These are phyloP conservation scores for Epichloe uncinata DNA, from an alignment of 2,329 filamentous ascomycete genomes.

Conservation along the genomic window DNA sequence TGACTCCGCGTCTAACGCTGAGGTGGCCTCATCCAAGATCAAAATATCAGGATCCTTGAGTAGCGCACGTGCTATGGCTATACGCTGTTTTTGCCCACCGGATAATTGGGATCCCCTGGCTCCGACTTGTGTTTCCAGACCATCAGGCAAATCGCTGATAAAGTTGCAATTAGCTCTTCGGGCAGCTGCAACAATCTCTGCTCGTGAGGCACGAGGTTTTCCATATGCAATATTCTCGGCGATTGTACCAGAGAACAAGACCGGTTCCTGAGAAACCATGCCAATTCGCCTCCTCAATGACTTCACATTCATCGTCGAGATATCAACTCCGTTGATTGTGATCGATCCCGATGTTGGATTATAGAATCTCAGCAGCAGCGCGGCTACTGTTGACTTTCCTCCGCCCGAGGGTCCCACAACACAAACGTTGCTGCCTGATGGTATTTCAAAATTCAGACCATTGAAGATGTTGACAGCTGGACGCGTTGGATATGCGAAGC, in stretches of 20 bases:
- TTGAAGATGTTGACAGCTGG: conserved; percentile 88
- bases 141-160: conserved; percentile 91
- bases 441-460: conserved; percentile 78
- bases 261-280: conserved; percentile 89
- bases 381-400: conserved; percentile 90
- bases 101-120: conserved; percentile 86
- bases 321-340: conserved; percentile 71
- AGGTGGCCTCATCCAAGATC: conserved; percentile 93
- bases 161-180: conserved; percentile 92
- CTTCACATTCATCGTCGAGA: conserved; percentile 81
- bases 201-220: conserved; percentile 59
- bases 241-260: conserved; percentile 75
- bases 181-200: conserved; percentile 76
- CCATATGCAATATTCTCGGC: conserved; percentile 90
- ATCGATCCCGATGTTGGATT: conserved; percentile 65
- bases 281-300: conserved; percentile 85
- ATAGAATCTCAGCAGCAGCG: conserved; percentile 86
- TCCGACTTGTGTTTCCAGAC: conserved; percentile 86
- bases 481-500: conserved; percentile 85
- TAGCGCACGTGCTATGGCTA: conserved; percentile 87
- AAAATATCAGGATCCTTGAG: conserved; percentile 95
- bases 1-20: conserved; percentile 87
- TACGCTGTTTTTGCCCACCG: conserved; percentile 93
- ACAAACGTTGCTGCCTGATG: conserved; percentile 85
- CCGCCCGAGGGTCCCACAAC: conserved; percentile 94